A percentile compares a stretch with the other conserved stretches of the same genome.
Evolutionary conservation across 345 rosid genomes (phyloP).

Genomic region (Anastatica hierochuntica): DNA sequence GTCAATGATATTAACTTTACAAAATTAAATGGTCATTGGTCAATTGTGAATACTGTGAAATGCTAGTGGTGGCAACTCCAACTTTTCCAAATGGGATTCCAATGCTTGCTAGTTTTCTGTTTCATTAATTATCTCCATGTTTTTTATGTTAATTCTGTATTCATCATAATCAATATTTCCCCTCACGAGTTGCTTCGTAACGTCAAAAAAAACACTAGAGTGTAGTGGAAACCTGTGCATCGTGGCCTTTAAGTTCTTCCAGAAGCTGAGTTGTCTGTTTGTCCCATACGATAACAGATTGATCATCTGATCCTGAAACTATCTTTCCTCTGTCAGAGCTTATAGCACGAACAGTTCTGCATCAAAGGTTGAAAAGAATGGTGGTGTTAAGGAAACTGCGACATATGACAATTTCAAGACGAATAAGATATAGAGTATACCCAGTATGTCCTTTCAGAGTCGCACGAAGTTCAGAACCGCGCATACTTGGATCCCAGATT

Average conservation of each 20-base stretch:
- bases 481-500: constrained; percentile 98
- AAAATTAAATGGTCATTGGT: background rate
- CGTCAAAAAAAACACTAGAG: constrained; percentile 5
- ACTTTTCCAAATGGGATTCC: constrained; percentile 2
- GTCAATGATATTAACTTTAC: background rate
- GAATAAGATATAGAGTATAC: constrained; percentile 28
- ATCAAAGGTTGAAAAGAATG: constrained; percentile 8
- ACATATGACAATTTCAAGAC: background rate
- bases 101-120: background rate
- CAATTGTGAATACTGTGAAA: background rate
- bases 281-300: constrained; percentile 93
- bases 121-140: background rate
- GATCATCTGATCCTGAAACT: constrained; percentile 98
- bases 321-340: constrained; percentile 97
- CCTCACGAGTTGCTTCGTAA: background rate
- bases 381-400: constrained; percentile 1
- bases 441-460: constrained; percentile 89
- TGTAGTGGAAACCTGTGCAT: constrained; percentile 61
- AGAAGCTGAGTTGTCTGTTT: constrained; percentile 87
- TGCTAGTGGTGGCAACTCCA: constrained; percentile 6
- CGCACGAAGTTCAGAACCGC: constrained; percentile 94
- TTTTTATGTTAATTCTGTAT: background rate
- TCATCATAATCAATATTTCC: background rate
- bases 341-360: constrained; percentile 88
- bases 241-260: constrained; percentile 95